Evolutionary conservation across 164 flowering plant species (phyloP), one percentile per base, ranked within the genome.

Genomic region (Warburgia ugandensis): DNA sequence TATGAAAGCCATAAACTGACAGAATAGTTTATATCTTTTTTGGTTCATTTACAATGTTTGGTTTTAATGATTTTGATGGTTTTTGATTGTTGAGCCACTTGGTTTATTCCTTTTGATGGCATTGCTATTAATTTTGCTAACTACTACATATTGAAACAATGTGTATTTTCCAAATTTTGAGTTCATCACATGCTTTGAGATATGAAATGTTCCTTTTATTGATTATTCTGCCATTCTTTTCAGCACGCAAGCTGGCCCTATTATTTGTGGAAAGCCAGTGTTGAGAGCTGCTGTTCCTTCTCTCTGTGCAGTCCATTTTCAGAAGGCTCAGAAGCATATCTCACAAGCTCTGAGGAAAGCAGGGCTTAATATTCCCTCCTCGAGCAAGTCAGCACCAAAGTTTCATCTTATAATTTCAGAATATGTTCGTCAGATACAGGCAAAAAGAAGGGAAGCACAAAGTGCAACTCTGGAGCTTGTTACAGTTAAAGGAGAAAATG

Each of bases 381-480:
- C 83, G n/a, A 74, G 68, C 59, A 82, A 70, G 59, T 66, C 70
- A 68, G 75, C 84, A 31, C 89, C 91, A 2, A 78, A 84, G 59
- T 67, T 84, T 41, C 94, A 86, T 72, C 71, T 76, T 30, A 36
- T 90, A 41, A 66, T 81, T 32, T 74, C 89, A 19, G 94, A 84
- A 65, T 84, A 70, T 61, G 90, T 86, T 3, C 72, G 62, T 10
- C 77, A 77, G 45, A 86, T 90, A 41, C 86, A 82, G 56, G 53
- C 67, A 16, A 84, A 74, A 62, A 77, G 97, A 67, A 73, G 73
- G 61, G 75, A 67, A 49, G 64, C 68, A 28, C 52, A 29, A 26
- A 64, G 41, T 53, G 66, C 50, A 10, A 40, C 29, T 53, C 36
- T 29, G 6, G 53, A 32, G 33, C 53, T 48, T 49, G 46, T 25